Evolutionary conservation across 352 stramenopile genomes (phyloP), one percentile per base, ranked within the genome.

Genomic region (Globisporangium camurandrum): DNA sequence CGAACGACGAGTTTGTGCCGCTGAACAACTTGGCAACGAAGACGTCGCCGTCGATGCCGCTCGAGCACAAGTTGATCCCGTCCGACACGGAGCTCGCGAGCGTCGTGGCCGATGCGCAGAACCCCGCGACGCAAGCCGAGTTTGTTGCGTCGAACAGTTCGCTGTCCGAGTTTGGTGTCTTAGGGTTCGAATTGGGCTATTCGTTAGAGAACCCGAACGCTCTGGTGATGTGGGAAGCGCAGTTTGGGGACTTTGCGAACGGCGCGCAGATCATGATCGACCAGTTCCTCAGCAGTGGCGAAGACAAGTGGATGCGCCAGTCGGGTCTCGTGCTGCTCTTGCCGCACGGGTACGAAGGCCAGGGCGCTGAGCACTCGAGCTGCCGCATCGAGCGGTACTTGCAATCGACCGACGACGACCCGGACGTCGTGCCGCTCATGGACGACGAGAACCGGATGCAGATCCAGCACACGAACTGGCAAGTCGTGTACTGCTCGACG

Each of bases 401-500:
- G 20, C 80, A 93, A 54, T 46, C 88, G 34, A 60, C 76, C 24
- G 88, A 92, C 27, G 80, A 92, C 64, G 77, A 93, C 45, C 88
- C 89, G 48, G 89, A 98, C 59, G 61, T 92, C 43, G 86, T 98
- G 51, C 94, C 95, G 31, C 45, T 84, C 19, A 96, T 98, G 78
- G 79, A 81, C 49, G 67, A 87, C 40, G 90, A 98, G 67, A 88
- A 96, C 57, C 79, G 93, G 41, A 97, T 96, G 75, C 94, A 98
- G 69, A 97, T 98, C 60, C 95, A 99, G 70, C 84, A 93, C 54
- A 88, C 75, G 51, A 98, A 98, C 67, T 97, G 89, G 95, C 94
- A 98, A 68, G 86, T 99, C 51, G 88, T 98, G 28, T 98, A 98
- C 69, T 96, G 82, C 61, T 95, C 95, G 14, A 98, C 96, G 33